Evolutionary conservation across 306 rosid genomes (phyloP).

Genomic region (Quercus suber): DNA sequence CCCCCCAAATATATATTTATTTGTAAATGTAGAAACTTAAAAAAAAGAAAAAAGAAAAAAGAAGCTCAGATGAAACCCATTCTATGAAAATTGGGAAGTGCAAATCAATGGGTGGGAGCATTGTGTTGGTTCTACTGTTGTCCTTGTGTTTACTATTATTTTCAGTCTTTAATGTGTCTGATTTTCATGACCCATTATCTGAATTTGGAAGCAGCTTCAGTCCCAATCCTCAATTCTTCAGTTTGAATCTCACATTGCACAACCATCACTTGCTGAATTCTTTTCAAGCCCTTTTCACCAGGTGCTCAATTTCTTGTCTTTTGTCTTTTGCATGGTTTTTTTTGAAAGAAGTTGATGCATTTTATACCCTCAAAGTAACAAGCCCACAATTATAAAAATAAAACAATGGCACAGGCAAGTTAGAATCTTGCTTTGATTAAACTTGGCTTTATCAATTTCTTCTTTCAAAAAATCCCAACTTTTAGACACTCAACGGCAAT

Average conservation of each 20-base stretch:
- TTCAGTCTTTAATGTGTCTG: conserved; percentile 8
- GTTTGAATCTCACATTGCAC: conserved; percentile 12
- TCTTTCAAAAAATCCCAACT: background rate
- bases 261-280: conserved; percentile 14
- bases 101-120: conserved; percentile 11
- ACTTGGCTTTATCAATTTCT: background rate
- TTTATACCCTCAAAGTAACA: background rate
- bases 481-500: too few relatives aligned
- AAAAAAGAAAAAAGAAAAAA: too few relatives aligned
- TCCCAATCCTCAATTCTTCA: conserved; percentile 11
- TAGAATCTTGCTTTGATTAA: background rate
- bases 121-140: background rate
- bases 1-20: background rate
- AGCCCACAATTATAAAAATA: background rate
- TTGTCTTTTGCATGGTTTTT: background rate
- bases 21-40: background rate
- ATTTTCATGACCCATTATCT: conserved; percentile 20
- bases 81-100: conserved; percentile 1
- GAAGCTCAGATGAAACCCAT: background rate
- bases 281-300: conserved; percentile 4
- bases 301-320: conserved; percentile 9
- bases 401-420: background rate
- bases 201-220: conserved; percentile 25
- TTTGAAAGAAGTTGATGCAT: background rate
- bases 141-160: conserved; percentile 13